Base-by-base conservation (phyloP, 1,284 basidiomycete species). In the Xerocomus amazonicus region DNA sequence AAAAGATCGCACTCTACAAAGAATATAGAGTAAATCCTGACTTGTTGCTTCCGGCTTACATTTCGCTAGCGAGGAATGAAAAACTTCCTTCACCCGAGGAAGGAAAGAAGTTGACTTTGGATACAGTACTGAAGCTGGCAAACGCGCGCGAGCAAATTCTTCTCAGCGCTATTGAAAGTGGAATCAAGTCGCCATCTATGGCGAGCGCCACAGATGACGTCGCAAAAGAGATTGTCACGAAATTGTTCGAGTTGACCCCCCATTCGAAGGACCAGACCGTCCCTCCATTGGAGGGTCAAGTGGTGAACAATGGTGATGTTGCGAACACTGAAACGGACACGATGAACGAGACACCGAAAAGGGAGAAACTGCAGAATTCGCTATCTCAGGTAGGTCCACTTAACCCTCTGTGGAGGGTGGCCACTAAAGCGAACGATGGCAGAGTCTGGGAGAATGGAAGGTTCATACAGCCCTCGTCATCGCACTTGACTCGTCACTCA, bases 51-150 rank as follows among this genome's bases (percentile, higher is more conserved):
- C 74, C 76, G 0, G 74, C 78, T 0, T 88, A 83, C 55, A 71
- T 75, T 10, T 73, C 75, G 1, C 70, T 89, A 0, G 79, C 78
- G 39, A 68, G 69, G 27, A 81, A 84, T 8, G 70, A 73, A 4
- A 72, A 73, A 0, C 79, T 85, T 0, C 70, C 87, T 23, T 73
- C 74, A 0, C 60, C 81, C 10, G 69, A 70, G 9, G 86, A 89
- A 51, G 84, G 81, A 45, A 59, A 70, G 19, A 69, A 70, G 26
- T 64, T 89, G 23, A 80, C 80, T 0, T 71, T 88, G 63, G 79
- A 84, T 43, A 83, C 78, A 0, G 71, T 78, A 0, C 62, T 87
- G 4, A 74, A 70, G 48, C 70, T 88, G n/a, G 80, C 81, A 0
- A 65, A 68, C 0, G 80, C 79, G 0, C 73, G 85, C 1, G 85